Evolutionary conservation across 2,329 filamentous ascomycete genomes (phyloP), one percentile per base, ranked within the genome.

Genomic region (Teratosphaeriaceae sp.): DNA sequence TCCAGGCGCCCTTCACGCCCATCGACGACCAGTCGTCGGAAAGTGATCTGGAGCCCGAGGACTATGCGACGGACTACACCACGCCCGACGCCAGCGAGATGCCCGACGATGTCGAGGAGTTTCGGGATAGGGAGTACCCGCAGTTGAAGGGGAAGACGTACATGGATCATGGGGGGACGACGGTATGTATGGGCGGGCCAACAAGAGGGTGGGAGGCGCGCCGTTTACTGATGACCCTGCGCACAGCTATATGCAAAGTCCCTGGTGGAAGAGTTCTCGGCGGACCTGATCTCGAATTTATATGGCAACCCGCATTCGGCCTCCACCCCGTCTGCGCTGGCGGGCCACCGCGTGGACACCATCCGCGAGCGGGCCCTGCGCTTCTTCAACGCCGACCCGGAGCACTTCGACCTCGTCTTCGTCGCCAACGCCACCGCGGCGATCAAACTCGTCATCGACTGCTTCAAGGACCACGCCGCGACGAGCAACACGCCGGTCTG

Each of bases 121-220:
- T 76, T 49, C 65, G 73, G 37, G 57, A 61, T 20, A 53, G 53
- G 16, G 68, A 76, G 50, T 76, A 74, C 58, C 72, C 73, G 1
- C 61, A 62, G 60, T 50, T 60, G 5, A 38, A 43, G 26, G 44
- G 53, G 18, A 45, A 52, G 6, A 51, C 61, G 36, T 97, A 96
- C 63, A 81, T 97, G 44, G 90, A 97, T 56, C 89, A 97, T 82
- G 88, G 88, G 0, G 90, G 88, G n/a, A 86, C 87, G n/a, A 90
- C 89, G 0, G n/a, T n/a, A n/a, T n/a, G n/a, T n/a, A n/a, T 27
- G 8, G n/a, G n/a, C n/a, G n/a, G n/a, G n/a, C n/a, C n/a, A n/a
- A n/a, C n/a, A n/a, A n/a, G n/a, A n/a, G n/a, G n/a, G n/a, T n/a
- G n/a, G n/a, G n/a, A n/a, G n/a, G n/a, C n/a, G n/a, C n/a, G n/a